Percentiles rank a stretch among this genome's conserved stretches.
Evolutionary conservation across 805 yeast genomes (phyloP).

Genomic region (Spathaspora boniae): DNA sequence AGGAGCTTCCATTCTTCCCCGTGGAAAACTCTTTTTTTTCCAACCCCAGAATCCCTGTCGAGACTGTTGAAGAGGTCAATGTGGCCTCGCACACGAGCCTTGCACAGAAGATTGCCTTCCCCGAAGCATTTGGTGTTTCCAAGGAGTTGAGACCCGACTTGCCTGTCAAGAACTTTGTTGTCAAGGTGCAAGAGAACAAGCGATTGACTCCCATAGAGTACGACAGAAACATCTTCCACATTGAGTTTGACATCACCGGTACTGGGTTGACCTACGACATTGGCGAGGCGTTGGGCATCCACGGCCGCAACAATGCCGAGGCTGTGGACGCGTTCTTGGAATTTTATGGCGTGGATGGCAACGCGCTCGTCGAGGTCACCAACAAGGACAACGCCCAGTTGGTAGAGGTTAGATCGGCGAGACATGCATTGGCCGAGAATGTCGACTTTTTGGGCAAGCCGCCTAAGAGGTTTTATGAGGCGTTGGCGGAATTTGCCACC

Average conservation of each 20-base stretch:
- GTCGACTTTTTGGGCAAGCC: constrained; percentile 93
- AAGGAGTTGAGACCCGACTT: constrained; percentile 80
- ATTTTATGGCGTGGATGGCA: constrained; percentile 68
- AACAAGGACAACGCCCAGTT: constrained; percentile 56
- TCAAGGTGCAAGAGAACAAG: constrained; percentile 86
- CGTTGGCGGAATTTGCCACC: constrained; percentile 67
- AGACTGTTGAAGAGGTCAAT: constrained; percentile 38
- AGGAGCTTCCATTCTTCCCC: constrained; percentile 46
- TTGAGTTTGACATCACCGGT: constrained; percentile 87
- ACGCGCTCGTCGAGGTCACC: constrained; percentile 67
- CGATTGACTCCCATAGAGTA: constrained; percentile 88
- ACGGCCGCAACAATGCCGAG: constrained; percentile 73
- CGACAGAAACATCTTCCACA: constrained; percentile 93
- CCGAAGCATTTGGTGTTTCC: constrained; percentile 68
- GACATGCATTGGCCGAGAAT: constrained; percentile 76
- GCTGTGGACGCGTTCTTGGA: constrained; percentile 67
- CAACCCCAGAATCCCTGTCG: constrained; percentile 46
- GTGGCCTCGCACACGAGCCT: constrained; percentile 43
- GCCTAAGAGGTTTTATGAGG: constrained; percentile 89
- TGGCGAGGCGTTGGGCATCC: constrained; percentile 96
- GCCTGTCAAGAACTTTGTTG: constrained; percentile 79
- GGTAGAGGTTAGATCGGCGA: constrained; percentile 74
- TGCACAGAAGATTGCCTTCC: constrained; percentile 71
- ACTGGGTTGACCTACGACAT: constrained; percentile 89
- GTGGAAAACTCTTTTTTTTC: constrained; percentile 64